Evolutionary conservation across 2,329 filamentous ascomycete genomes (phyloP), one percentile per base, ranked within the genome.

Genomic region (Hypoxylon sp.): DNA sequence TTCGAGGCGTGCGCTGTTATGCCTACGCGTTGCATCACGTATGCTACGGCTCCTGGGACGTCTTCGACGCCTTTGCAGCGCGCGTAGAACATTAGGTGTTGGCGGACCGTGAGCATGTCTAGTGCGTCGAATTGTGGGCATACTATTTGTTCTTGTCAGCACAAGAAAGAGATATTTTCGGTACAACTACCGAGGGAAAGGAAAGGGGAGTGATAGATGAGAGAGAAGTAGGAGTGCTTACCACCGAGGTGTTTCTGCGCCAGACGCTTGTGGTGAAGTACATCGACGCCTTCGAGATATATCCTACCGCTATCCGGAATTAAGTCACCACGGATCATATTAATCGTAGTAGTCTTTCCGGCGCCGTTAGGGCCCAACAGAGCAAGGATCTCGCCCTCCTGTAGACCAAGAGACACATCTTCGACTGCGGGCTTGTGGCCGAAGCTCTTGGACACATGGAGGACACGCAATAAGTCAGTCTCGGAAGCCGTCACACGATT

Each of bases 361-460:
- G 92, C 92, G 2, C 92, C 92, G 74, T 94, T 94, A 0, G 92
- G 91, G 0, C 92, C 92, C 0, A 95, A 85, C 0, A 94, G 84
- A 0, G 91, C 91, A 74, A 94, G 92, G 1, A 93, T 89, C 76
- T 94, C 89, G 29, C 90, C 87, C 52, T 86, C 84, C 1, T 86
- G 84, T 0, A 94, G 88, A 3, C 90, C 90, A 65, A 94, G 92
- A 0, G 89, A 90, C 14, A 93, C 86, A 72, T 94, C 87, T 69
- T 93, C 86, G 5, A 94, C 91, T 1, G 91, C 92, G 3, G 86
- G 82, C 66, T 87, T 87, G 46, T 83, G 82, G 2, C 87, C 87
- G 74, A 94, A 94, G 0, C 84, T 82, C 77, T 94, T 94, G 22
- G 87, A 89, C 3, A 93, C 80, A 74, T 92, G 87, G 2, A 90